These are phyloP conservation scores for Penicillium riverlandense DNA, from an alignment of 495 filamentous ascomycete genomes.

Conservation along the genomic window DNA sequence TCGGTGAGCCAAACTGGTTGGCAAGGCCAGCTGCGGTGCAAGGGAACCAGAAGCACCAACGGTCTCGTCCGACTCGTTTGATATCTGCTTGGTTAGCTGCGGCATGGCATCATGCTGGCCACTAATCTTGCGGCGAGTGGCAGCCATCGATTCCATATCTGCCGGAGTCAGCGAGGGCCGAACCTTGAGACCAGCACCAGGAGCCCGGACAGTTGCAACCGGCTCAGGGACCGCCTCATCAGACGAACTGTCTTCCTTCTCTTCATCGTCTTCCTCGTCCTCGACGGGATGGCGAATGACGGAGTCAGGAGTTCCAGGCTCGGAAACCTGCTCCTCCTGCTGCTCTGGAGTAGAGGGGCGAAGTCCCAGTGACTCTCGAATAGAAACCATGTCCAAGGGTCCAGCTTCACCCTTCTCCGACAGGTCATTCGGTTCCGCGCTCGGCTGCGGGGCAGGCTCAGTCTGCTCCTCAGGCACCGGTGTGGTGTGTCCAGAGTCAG, in stretches of 20 bases:
- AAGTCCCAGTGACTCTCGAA: slow-evolving; percentile 38
- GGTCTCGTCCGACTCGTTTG: slow-evolving; percentile 16
- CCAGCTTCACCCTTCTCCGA: slow-evolving; percentile 6
- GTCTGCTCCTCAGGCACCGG: slow-evolving; percentile 11
- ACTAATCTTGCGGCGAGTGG: slow-evolving; percentile 77
- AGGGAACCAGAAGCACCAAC: slow-evolving; percentile 11
- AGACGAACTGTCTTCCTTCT: slow-evolving; percentile 23
- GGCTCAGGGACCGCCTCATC: slow-evolving; percentile 65
- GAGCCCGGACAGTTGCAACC: slow-evolving; percentile 82
- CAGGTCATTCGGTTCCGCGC: neutral
- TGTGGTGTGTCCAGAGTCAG: slow-evolving; percentile 25
- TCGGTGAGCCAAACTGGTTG: slow-evolving; percentile 26
- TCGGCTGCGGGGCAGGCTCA: neutral
- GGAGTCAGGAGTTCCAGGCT: slow-evolving; percentile 84
- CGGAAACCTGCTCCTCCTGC: slow-evolving; percentile 39
- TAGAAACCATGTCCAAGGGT: slow-evolving; percentile 39
- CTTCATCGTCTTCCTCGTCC: slow-evolving; percentile 16
- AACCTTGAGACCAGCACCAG: slow-evolving; percentile 83
- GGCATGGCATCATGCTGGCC: slow-evolving; percentile 59
- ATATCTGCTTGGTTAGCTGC: slow-evolving; percentile 28
- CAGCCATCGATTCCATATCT: slow-evolving; percentile 81
- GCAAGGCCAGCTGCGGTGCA: slow-evolving; percentile 10
- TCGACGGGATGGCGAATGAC: slow-evolving; percentile 73
- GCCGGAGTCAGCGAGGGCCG: slow-evolving; percentile 79
- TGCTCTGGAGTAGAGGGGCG: slow-evolving; percentile 61